Base-by-base conservation (phyloP, 495 filamentous ascomycete species). In the Tirmania nivea region DNA sequence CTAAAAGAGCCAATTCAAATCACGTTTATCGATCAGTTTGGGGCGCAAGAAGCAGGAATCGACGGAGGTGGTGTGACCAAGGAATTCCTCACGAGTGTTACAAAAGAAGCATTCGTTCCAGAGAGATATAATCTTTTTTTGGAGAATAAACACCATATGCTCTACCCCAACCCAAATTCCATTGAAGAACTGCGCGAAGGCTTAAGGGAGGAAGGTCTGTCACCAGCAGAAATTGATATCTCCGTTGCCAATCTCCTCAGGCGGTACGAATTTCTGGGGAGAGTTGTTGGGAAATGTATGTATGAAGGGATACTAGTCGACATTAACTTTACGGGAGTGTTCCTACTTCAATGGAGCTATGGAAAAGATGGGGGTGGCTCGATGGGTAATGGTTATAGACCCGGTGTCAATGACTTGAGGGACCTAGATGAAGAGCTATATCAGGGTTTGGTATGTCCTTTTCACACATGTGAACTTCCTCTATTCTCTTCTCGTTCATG, bases 1-100 rank as follows among this genome's bases (percentile, higher is more conserved):
- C 70, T 99, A 53, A 96, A 96, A 62, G 89, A 99, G 63, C 90
- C 92, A 0, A 95, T 99, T 20, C 87, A 94, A 64, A 96, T 99
- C 59, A 89, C 83, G 12, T 99, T 96, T 60, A 84, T 94, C 14
- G 90, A 99, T 60, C 75, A 84, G 57, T 99, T 94, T 57, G 80
- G 81, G 52, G 78, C 79, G 2, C 71, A 75, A 25, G 90, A 99
- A 68, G 87, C 90, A 7, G 90, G 90, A 34, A 95, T 99, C 55
- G 90, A 99, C 64, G 90, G 90, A 0, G 90, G 90, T 34, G 90
- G 90, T 48, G 90, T 99, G 14, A 96, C 89, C 12, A 99, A 99
- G 61, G 90, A 99, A 60, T 99, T 99, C 59, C 71, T 96, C 34
- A 94, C 83, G 0, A 90, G 84, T 57, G 76, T 95, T 14, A 94